Conservation (phyloP, 306 rosid species). For the Vicia sativa region DNA sequence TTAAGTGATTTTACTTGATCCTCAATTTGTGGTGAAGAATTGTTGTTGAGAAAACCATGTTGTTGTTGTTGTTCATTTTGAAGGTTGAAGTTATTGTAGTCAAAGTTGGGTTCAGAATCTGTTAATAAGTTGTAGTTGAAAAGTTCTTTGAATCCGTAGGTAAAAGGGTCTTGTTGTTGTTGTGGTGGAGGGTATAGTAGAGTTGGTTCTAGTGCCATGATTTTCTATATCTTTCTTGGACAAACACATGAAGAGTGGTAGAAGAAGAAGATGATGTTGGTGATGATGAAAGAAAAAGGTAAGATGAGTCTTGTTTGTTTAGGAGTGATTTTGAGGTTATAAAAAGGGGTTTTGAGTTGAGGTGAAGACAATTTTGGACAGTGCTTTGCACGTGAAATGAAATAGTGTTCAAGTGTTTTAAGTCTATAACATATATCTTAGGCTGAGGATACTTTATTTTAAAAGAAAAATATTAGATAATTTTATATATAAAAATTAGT, state of each 20-base stretch:
- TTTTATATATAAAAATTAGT: too few relatives aligned
- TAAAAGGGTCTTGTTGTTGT: constrained; percentile 65
- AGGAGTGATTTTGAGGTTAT: constrained; percentile 44
- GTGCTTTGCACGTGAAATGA: constrained; percentile 70
- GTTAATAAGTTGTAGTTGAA: constrained; percentile 46
- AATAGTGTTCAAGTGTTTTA: constrained; percentile 5
- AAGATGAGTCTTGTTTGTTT: constrained; percentile 39
- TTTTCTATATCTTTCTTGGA: constrained; percentile 31
- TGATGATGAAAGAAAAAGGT: not conserved
- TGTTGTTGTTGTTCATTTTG: constrained; percentile 40
- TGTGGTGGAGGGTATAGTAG: constrained; percentile 42
- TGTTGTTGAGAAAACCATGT: constrained; percentile 44
- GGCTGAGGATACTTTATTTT: too few relatives aligned
- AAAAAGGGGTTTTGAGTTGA: constrained; percentile 37
- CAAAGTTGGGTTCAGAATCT: constrained; percentile 3
- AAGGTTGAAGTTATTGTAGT: constrained; percentile 24
- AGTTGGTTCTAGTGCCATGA: constrained; percentile 82
- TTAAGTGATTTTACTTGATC: not conserved
- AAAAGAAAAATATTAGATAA: too few relatives aligned
- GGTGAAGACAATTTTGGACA: constrained; percentile 44
- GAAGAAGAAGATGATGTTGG: not conserved
- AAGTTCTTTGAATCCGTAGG: constrained; percentile 52
- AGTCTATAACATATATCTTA: not conserved
- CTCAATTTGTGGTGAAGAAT: constrained; percentile 32
- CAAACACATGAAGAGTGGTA: constrained; percentile 38